phyloP scores from a whole-genome alignment of 2,329 filamentous ascomycete genomes.

The Tolypocladium amazonense region DNA sequence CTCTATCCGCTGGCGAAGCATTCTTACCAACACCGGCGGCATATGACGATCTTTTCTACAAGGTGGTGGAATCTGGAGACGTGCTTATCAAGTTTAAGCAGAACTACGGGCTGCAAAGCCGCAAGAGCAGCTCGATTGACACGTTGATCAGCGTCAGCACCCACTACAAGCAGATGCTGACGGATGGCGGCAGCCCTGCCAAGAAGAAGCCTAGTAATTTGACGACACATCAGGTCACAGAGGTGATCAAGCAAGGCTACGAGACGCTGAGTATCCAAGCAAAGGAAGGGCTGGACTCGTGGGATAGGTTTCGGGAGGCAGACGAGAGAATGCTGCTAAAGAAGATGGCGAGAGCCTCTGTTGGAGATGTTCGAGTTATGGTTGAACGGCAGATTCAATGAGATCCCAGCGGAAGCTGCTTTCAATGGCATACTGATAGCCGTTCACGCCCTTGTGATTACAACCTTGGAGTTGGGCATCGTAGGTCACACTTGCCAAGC shows the following conservation, averaged over 20 bases:
- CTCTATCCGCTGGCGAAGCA: constrained; percentile 75
- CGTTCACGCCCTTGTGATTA: no score
- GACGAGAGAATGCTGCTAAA: constrained; percentile 80
- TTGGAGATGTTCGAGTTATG: constrained; percentile 46
- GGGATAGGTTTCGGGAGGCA: constrained; percentile 78
- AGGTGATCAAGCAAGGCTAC: constrained; percentile 92
- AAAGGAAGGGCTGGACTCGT: constrained; percentile 74
- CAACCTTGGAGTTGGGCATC: neutral
- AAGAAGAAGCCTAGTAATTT: constrained; percentile 52
- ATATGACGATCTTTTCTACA: constrained; percentile 98
- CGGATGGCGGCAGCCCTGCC: constrained; percentile 33
- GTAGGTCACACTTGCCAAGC: no score
- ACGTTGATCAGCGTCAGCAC: constrained; percentile 72
- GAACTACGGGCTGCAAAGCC: constrained; percentile 52
- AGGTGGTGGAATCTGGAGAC: constrained; percentile 86
- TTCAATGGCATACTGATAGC: neutral
- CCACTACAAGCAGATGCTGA: constrained; percentile 80
- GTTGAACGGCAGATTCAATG: constrained; percentile 25
- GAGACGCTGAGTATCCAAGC: constrained; percentile 88
- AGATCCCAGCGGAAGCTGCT: neutral
- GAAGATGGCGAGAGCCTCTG: constrained; percentile 71
- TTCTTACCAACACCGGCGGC: constrained; percentile 80
- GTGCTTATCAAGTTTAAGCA: constrained; percentile 73
- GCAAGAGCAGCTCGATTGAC: constrained; percentile 62
- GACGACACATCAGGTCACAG: constrained; percentile 73